Evolutionary conservation across 495 filamentous ascomycete species (phyloP).

Genomic region (Xylaria palmicola): DNA sequence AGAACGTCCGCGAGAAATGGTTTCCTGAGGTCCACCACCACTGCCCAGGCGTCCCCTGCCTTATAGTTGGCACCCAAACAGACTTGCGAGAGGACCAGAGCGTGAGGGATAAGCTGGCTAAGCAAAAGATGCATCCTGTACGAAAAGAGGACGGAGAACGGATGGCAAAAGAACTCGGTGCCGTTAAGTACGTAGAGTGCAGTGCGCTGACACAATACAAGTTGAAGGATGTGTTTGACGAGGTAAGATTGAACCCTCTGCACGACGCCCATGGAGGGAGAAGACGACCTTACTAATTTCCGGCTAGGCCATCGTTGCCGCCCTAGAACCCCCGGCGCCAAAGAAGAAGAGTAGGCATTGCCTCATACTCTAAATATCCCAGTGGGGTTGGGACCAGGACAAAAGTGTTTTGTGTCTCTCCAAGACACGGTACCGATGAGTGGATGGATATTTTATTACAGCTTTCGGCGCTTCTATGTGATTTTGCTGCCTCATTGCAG

Average conservation of each 20-base stretch:
- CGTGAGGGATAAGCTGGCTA: constrained; percentile 85
- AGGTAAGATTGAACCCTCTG: constrained; percentile 57
- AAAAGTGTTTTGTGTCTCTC: not conserved
- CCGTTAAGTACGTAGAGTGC: constrained; percentile 98
- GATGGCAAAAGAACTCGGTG: constrained; percentile 94
- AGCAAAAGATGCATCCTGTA: constrained; percentile 93
- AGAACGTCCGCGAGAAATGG: constrained; percentile 99
- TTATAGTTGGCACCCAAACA: constrained; percentile 97
- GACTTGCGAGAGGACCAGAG: constrained; percentile 90
- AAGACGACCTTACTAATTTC: constrained; percentile 15
- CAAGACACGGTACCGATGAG: not conserved
- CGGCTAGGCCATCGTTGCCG: constrained; percentile 79
- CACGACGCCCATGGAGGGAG: not conserved
- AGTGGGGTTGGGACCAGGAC: constrained; percentile 1
- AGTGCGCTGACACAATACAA: constrained; percentile 97
- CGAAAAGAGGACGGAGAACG: constrained; percentile 87
- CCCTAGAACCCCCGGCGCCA: constrained; percentile 76
- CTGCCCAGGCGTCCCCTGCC: constrained; percentile 94
- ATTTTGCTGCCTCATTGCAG: constrained; percentile 6
- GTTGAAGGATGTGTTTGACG: constrained; percentile 98
- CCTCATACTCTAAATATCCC: constrained; percentile 46
- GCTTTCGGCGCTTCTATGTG: constrained; percentile 12
- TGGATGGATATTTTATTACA: not conserved
- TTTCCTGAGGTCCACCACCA: constrained; percentile 98
- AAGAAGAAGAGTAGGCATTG: constrained; percentile 60